Evolutionary conservation across 2,329 filamentous ascomycete species (phyloP).

Genomic region (Epichloe amarillans): DNA sequence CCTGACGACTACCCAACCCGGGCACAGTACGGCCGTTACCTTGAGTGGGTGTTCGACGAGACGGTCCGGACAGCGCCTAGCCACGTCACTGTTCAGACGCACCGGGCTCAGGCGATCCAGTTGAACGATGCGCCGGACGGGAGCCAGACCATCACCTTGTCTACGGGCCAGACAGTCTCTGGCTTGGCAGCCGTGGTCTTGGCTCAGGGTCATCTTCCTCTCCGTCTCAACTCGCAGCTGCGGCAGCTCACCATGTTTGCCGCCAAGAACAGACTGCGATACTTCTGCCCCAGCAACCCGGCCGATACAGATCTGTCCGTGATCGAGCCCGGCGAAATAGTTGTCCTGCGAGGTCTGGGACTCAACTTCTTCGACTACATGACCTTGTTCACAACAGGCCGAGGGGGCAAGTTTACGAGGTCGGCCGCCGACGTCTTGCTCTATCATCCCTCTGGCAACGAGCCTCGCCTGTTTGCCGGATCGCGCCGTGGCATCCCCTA

Average conservation of each 20-base stretch:
- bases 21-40: constrained; percentile 3
- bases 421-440: background rate
- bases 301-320: constrained; percentile 3
- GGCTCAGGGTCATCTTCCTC: constrained; percentile 3
- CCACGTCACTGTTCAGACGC: background rate
- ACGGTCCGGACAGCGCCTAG: constrained; percentile 1
- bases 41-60: constrained; percentile 4
- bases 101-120: background rate
- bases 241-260: background rate
- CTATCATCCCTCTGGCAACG: constrained; percentile 1
- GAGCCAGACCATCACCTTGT: constrained; percentile 1
- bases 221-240: background rate
- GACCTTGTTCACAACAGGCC: background rate
- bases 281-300: constrained; percentile 1
- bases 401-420: background rate
- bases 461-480: constrained; percentile 4
- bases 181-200: constrained; percentile 1
- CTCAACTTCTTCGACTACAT: constrained; percentile 7
- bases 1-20: constrained; percentile 4
- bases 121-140: constrained; percentile 1
- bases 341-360: constrained; percentile 1
- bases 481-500: constrained; percentile 6
- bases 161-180: background rate
- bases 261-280: background rate
- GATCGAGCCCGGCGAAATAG: background rate